These are phyloP conservation scores for Toxicodendron radicans DNA, from an alignment of 345 rosid genomes.

Conservation along the genomic window DNA sequence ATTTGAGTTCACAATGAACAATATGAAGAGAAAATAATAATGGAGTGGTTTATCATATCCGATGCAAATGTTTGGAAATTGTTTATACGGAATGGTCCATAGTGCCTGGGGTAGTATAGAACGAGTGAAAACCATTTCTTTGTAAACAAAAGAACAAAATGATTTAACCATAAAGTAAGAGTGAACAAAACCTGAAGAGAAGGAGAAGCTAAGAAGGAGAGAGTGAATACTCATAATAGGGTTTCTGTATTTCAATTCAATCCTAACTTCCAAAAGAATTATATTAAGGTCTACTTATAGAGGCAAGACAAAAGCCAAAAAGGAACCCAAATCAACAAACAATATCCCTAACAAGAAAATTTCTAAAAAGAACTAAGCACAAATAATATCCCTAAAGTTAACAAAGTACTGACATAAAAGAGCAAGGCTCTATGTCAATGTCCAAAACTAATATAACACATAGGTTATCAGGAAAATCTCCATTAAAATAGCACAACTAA, in stretches of 20 bases:
- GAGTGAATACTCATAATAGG: not conserved
- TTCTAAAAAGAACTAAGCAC: too few species aligned
- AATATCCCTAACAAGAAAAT: not conserved
- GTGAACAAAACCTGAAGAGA: not conserved
- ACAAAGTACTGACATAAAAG: too few species aligned
- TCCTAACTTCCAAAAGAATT: not conserved
- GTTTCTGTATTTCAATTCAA: not conserved
- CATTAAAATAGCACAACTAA: too few species aligned
- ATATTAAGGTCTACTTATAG: not conserved
- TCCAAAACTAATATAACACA: too few species aligned
- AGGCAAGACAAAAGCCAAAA: not conserved
- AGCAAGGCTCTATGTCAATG: too few species aligned
- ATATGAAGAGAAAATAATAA: not conserved
- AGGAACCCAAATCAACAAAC: not conserved
- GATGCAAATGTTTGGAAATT: not conserved
- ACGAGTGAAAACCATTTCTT: not conserved
- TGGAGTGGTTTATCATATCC: not conserved
- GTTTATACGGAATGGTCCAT: not conserved
- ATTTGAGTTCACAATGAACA: too few species aligned
- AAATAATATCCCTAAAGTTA: too few species aligned
- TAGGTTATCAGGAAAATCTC: too few species aligned
- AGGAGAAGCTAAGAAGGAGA: slow-evolving; percentile 9
- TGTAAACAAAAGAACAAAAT: not conserved
- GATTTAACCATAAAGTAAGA: not conserved
- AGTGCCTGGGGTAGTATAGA: not conserved